These are phyloP conservation scores for Vinca minor DNA, from an alignment of 257 asterid species.

Conservation along the genomic window DNA sequence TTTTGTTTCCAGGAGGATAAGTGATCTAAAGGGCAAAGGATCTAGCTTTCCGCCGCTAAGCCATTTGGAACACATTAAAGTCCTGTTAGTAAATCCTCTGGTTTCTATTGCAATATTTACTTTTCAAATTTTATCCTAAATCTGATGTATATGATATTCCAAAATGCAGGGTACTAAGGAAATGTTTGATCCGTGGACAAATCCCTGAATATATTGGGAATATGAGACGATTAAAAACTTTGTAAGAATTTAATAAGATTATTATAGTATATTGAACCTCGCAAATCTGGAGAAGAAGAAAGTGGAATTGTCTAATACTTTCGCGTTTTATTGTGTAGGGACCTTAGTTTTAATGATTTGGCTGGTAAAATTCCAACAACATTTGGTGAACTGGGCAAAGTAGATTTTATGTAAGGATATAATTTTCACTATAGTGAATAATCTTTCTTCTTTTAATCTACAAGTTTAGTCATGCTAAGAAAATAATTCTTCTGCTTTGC, in stretches of 20 bases:
- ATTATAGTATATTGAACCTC: neutral
- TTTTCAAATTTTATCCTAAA: neutral
- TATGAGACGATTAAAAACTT: constrained; percentile 54
- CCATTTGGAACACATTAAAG: constrained; percentile 46
- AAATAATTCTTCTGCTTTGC: constrained; percentile 3
- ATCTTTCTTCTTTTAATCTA: constrained; percentile 13
- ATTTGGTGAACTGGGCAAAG: constrained; percentile 34
- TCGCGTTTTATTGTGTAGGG: constrained; percentile 39
- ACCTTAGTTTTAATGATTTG: constrained; percentile 74
- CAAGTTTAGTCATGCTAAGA: constrained; percentile 7
- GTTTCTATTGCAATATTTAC: neutral
- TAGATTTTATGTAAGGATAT: constrained; percentile 64
- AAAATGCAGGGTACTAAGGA: constrained; percentile 43
- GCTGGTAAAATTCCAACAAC: constrained; percentile 60
- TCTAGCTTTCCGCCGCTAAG: constrained; percentile 60
- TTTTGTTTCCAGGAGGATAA: constrained; percentile 75
- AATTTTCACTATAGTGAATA: constrained; percentile 15
- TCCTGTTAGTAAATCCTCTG: constrained; percentile 43
- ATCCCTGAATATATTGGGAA: constrained; percentile 57
- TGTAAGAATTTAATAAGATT: constrained; percentile 28
- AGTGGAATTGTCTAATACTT: neutral
- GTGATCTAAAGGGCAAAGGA: constrained; percentile 56
- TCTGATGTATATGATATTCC: neutral
- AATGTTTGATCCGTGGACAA: constrained; percentile 54
- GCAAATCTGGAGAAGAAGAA: neutral